Conservation (phyloP, 2,329 filamentous ascomycete genomes). For the Diaporthe sp. region DNA sequence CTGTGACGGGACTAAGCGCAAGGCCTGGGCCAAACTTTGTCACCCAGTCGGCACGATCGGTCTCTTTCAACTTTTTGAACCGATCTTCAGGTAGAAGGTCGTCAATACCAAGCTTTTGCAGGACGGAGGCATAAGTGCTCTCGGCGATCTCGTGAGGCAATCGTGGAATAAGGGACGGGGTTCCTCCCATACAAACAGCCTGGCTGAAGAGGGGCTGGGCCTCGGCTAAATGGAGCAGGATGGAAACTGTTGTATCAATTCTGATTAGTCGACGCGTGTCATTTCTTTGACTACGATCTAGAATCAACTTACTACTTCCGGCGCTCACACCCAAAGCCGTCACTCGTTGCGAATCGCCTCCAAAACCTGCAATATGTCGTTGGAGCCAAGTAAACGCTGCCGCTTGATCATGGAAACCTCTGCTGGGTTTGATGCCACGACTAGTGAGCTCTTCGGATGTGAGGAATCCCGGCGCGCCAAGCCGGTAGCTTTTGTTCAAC, state of each 20-base stretch:
- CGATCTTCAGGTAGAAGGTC: not conserved
- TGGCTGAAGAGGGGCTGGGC: not conserved
- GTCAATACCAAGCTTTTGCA: not conserved
- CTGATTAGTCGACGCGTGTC: not conserved
- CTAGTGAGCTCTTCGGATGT: not conserved
- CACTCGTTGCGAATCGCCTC: not conserved
- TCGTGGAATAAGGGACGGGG: not conserved
- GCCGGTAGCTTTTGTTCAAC: not conserved
- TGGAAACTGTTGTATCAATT: not conserved
- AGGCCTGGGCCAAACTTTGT: not conserved
- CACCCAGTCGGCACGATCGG: not conserved
- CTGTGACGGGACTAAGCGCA: not conserved
- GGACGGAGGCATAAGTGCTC: not conserved
- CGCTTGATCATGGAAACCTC: not conserved
- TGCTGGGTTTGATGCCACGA: not conserved
- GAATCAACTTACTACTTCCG: not conserved
- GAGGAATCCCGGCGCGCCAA: not conserved
- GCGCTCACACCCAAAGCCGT: not conserved
- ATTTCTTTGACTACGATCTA: not conserved
- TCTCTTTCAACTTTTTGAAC: not conserved
- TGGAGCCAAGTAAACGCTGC: not conserved
- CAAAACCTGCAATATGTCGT: not conserved
- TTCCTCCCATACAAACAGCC: constrained; percentile 4
- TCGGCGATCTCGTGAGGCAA: not conserved
- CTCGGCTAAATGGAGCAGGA: not conserved